Percentiles rank a stretch among this genome's conserved stretches.
phyloP scores from a whole-genome alignment of 257 asterid species.

The Nicotiana attenuata region DNA sequence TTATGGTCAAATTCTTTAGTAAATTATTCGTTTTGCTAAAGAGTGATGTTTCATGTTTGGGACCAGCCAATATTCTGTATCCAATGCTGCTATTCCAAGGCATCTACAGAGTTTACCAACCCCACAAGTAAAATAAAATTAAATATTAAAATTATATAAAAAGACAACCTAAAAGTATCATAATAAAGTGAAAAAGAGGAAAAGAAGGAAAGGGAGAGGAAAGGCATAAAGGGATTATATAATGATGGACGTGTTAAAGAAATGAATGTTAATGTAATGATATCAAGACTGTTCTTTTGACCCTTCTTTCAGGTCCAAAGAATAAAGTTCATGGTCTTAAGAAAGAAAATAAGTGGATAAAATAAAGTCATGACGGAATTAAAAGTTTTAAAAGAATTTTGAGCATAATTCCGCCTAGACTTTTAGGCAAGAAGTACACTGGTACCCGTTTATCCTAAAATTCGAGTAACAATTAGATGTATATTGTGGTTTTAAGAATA shows the following conservation, averaged over 20 bases:
- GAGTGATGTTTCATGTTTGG: background rate
- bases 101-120: background rate
- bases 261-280: background rate
- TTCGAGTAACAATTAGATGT: too few species aligned
- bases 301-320: background rate
- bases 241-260: background rate
- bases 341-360: background rate
- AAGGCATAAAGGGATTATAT: background rate
- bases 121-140: conserved; percentile 2
- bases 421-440: too few species aligned
- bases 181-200: background rate
- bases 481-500: too few species aligned
- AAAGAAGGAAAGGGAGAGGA: background rate
- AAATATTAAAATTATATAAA: background rate
- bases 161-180: background rate
- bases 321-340: background rate
- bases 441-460: too few species aligned
- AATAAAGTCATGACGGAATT: background rate
- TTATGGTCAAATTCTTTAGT: background rate
- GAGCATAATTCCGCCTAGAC: too few species aligned
- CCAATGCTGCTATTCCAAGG: conserved; percentile 4
- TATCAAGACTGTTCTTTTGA: background rate
- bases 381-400: too few species aligned
- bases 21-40: background rate
- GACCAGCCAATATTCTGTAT: conserved; percentile 3